Conservation (phyloP, 495 filamentous ascomycete species). For the Podospora pseudoanserina region DNA sequence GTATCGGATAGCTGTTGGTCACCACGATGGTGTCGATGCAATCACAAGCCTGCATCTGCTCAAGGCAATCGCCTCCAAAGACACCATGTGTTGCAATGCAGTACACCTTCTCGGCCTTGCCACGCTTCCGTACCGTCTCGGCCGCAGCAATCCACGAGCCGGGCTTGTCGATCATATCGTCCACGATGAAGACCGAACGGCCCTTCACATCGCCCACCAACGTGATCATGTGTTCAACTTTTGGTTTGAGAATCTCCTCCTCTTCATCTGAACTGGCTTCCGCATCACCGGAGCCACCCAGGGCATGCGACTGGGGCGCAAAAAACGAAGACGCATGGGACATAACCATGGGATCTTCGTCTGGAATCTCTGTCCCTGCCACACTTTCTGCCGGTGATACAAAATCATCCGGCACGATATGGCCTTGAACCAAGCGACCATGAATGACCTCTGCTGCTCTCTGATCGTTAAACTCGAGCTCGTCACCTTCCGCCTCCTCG, state of each 20-base stretch:
- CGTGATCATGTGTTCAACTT: conserved; percentile 89
- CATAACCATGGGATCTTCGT: conserved; percentile 57
- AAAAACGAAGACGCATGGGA: conserved; percentile 56
- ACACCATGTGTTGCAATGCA: conserved; percentile 96
- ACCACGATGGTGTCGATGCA: conserved; percentile 93
- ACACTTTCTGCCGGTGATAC: conserved; percentile 70
- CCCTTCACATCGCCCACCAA: conserved; percentile 88
- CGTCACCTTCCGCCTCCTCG: conserved; percentile 41
- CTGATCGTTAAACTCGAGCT: conserved; percentile 76
- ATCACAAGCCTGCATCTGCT: conserved; percentile 84
- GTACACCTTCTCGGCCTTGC: conserved; percentile 88
- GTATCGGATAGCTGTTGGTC: conserved; percentile 93
- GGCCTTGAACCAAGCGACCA: conserved; percentile 88
- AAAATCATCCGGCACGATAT: conserved; percentile 92
- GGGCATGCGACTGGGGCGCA: conserved; percentile 55
- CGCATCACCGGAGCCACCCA: conserved; percentile 80
- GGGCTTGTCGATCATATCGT: conserved; percentile 98
- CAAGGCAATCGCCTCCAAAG: conserved; percentile 83
- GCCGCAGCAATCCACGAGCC: conserved; percentile 98
- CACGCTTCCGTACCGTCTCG: conserved; percentile 91
- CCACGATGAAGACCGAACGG: conserved; percentile 85
- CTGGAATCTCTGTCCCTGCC: conserved; percentile 46
- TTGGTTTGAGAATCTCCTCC: conserved; percentile 67
- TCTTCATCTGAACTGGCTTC: conserved; percentile 83
- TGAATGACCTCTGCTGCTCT: conserved; percentile 87